Evolutionary conservation across 257 asterid species (phyloP).

Genomic region (Solanum paucissectum): DNA sequence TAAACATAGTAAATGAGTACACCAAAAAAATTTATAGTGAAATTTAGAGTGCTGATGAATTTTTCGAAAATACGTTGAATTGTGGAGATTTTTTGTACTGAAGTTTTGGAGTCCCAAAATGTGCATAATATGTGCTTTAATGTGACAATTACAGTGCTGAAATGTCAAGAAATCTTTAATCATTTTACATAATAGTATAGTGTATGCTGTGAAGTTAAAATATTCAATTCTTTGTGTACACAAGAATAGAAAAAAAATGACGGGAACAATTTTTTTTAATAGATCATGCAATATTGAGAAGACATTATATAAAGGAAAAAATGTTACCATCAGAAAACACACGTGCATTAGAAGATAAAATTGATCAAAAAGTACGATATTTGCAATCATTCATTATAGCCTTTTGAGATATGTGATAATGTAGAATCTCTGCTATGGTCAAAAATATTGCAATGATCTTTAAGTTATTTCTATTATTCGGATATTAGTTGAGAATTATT

Average conservation of each 20-base stretch:
- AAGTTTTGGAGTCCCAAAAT: too few species aligned
- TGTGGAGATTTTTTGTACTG: too few species aligned
- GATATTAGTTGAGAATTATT: neutral
- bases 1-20: too few species aligned
- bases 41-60: too few species aligned
- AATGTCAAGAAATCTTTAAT: neutral
- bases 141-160: neutral
- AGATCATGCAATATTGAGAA: neutral
- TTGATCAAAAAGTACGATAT: too few species aligned
- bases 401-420: neutral
- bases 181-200: neutral
- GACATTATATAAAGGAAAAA: neutral
- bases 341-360: neutral
- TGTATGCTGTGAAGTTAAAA: neutral
- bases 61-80: too few species aligned
- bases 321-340: neutral
- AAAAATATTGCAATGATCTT: neutral
- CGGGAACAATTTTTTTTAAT: too few species aligned
- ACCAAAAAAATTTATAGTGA: too few species aligned
- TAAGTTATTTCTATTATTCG: neutral
- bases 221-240: neutral
- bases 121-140: too few species aligned
- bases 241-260: neutral
- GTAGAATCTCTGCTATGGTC: neutral
- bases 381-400: neutral